Conservation (phyloP, 257 asterid genomes). For the Solanum chiquidenum region DNA sequence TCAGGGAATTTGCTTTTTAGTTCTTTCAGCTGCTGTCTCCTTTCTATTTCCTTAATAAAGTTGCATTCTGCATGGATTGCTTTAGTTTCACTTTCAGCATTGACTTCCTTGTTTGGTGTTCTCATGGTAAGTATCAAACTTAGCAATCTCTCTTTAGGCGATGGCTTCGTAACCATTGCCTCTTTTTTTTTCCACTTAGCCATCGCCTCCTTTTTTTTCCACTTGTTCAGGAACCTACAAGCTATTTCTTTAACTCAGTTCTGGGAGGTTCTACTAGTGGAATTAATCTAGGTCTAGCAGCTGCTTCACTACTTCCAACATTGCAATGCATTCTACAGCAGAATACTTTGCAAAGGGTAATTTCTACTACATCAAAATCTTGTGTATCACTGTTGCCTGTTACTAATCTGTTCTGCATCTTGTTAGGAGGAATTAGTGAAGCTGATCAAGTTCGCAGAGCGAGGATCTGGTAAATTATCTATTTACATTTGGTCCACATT, state of each 20-base stretch:
- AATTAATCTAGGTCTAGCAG: slow-evolving; percentile 26
- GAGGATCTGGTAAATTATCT: slow-evolving; percentile 50
- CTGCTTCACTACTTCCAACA: slow-evolving; percentile 65
- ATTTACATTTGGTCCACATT: background rate
- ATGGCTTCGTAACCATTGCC: slow-evolving; percentile 31
- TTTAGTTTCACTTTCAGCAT: background rate
- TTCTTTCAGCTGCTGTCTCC: background rate
- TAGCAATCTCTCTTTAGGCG: slow-evolving; percentile 14
- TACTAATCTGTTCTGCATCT: slow-evolving; percentile 23
- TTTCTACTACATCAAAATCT: slow-evolving; percentile 6
- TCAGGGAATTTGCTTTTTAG: background rate
- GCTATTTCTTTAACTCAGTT: slow-evolving; percentile 23
- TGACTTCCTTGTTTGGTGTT: background rate
- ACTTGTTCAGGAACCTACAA: slow-evolving; percentile 41
- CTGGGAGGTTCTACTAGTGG: slow-evolving; percentile 41
- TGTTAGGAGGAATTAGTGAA: slow-evolving; percentile 71
- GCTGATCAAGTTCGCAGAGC: slow-evolving; percentile 75
- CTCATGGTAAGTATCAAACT: slow-evolving; percentile 11
- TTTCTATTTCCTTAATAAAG: background rate
- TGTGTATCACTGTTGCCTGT: slow-evolving; percentile 2
- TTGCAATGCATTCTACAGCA: slow-evolving; percentile 73
- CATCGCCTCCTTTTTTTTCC: slow-evolving; percentile 16
- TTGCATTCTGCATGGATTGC: background rate
- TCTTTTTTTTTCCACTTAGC: slow-evolving; percentile 10
- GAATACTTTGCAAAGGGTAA: slow-evolving; percentile 73